A percentile compares a stretch with the other conserved stretches of the same genome.
phyloP scores from a whole-genome alignment of 2,329 filamentous ascomycete genomes.

The Macroventuria anomochaeta region DNA sequence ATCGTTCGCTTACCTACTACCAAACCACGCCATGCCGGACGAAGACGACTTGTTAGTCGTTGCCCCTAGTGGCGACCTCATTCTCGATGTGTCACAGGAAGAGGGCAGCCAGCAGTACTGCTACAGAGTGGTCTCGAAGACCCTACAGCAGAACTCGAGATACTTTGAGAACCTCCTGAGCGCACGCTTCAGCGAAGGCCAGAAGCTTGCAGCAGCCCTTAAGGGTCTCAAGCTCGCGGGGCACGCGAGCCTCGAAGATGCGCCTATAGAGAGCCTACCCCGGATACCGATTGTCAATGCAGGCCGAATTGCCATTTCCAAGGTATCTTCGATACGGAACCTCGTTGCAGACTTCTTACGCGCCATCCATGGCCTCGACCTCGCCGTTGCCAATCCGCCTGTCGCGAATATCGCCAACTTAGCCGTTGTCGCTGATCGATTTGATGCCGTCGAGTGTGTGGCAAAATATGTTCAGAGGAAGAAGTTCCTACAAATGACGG shows the following conservation, averaged over 20 bases:
- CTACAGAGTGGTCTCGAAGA: constrained; percentile 67
- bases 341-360: constrained; percentile 72
- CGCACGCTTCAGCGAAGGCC: constrained; percentile 69
- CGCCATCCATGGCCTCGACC: constrained; percentile 66
- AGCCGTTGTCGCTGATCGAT: constrained; percentile 74
- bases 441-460: constrained; percentile 67
- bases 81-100: constrained; percentile 71
- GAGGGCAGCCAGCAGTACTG: constrained; percentile 62
- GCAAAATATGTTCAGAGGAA: constrained; percentile 60
- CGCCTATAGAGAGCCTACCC: constrained; percentile 63
- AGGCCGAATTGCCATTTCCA: constrained; percentile 72
- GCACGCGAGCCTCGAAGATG: constrained; percentile 58
- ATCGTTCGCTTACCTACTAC: constrained; percentile 3
- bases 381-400: constrained; percentile 52
- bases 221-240: constrained; percentile 55
- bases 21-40: constrained; percentile 31
- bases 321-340: constrained; percentile 63
- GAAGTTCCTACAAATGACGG: constrained; percentile 52
- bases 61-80: constrained; percentile 65
- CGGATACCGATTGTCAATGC: constrained; percentile 70
- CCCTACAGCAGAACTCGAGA: constrained; percentile 66
- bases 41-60: constrained; percentile 57
- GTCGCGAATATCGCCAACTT: constrained; percentile 71
- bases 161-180: constrained; percentile 74
- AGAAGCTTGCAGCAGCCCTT: constrained; percentile 60